Base-by-base conservation (phyloP, 805 yeast genomes). In the Torulaspora gathmanii region DNA sequence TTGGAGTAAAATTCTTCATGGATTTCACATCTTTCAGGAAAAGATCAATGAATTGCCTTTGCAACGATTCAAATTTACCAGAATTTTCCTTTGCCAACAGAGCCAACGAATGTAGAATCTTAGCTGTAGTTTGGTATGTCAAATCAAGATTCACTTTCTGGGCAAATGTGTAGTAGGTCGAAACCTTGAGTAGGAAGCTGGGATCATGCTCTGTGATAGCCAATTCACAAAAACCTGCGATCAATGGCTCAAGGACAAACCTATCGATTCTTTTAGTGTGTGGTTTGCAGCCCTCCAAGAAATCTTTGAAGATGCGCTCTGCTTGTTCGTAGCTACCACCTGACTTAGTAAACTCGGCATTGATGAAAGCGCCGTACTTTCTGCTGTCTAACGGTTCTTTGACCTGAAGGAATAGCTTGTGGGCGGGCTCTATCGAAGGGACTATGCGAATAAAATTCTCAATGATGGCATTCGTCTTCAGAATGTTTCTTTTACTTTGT, bases 261-360 rank as follows among this genome's bases (percentile, higher is more conserved):
- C 36, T 38, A 10, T 39, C 48, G 22, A 33, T 38, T 22, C 30
- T 47, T 34, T 38, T 35, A 9, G 47, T 19, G 12, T 41, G 46
- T 13, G 44, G 37, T 36, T 33, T 44, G 13, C 45, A 42, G 29
- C 37, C 44, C n/a, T 50, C 37, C 13, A 55, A 30, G 33, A 47
- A 63, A 2, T 52, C 49, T 25, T 54, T 53, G 43, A 60, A 59
- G 13, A 58, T 40, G 12, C 40, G 42, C 39, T 63, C 65, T 9
- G 65, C 63, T 5, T 33, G 42, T 3, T 46, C 40, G 26, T 50
- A 40, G 16, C 52, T 50, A 4, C 63, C 64, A 22, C 44, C 48
- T 5, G 35, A 45, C 28, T 59, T 61, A 7, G 17, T 9, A 17
- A 58, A 61, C 39, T 60, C 64, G 3, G 65, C 61, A 3, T 33